Evolutionary conservation across 169 alveolate species (phyloP), one percentile per base, ranked within the genome.

Genomic region (Plasmodium malariae): DNA sequence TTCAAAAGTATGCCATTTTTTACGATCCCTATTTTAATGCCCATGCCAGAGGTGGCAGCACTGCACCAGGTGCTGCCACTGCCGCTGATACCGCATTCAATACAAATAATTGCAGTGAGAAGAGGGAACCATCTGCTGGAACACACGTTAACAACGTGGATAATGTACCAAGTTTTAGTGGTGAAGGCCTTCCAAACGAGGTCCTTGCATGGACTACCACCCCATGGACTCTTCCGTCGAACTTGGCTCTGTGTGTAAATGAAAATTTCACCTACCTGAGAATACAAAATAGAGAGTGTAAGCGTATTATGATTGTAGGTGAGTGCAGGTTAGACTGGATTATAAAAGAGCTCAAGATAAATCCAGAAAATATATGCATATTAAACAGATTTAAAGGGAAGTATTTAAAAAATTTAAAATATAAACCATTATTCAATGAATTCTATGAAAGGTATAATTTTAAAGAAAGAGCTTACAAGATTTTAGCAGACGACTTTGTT

Each of bases 141-240:
- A 0, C 7, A 1, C 24, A 68, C 1, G 21, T 3, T 14, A 43
- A 48, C 7, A 17, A 17, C 26, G 32, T 3, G 0, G 3, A 62
- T 88, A 28, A 74, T 1, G 40, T 28, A 37, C 55, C 51, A 49
- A 32, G 6, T n/a, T 7, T 24, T 7, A 1, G 59, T 9, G 14
- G 17, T 0, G 14, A 24, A 11, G 3, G 3, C 67, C 19, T 9
- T 1, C 6, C 21, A 11, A 67, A n/a, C 14, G 91, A 83, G 68
- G n/a, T 69, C 1, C 6, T 98, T 1, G 99, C 99, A 40, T 99
- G 99, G 99, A 99, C 99, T 43, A 99, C 99, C 12, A 99, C 99
- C 0, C 99, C 99, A 2, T 99, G 99, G 99, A 99, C 99, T 0
- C 96, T 99, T n/a, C 99, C 99, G 0, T 94, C 99, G 30, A 99